Evolutionary conservation across 768 basidiomycete species (phyloP).

Genomic region (Amanita pallidorosea): DNA sequence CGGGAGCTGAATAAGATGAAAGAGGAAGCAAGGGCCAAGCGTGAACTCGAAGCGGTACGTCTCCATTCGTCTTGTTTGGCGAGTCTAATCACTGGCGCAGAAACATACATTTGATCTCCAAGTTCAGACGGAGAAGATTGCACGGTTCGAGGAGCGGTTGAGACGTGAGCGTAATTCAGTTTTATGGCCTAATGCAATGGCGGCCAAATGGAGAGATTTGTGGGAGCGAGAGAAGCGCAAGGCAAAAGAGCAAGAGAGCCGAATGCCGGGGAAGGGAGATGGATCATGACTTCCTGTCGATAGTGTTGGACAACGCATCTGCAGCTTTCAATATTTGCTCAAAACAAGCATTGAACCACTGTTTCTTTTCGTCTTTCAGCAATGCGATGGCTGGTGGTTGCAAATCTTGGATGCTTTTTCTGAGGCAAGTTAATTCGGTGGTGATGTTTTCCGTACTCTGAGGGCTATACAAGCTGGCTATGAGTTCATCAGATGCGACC

Average conservation of each 20-base stretch:
- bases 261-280: conserved; percentile 23
- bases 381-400: conserved; percentile 17
- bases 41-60: conserved; percentile 44
- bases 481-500: conserved; percentile 51
- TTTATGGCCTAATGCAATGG: conserved; percentile 51
- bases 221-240: conserved; percentile 31
- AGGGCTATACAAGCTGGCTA: conserved; percentile 54
- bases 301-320: conserved; percentile 8
- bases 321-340: conserved; percentile 43
- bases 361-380: conserved; percentile 21
- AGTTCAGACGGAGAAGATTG: conserved; percentile 49
- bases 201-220: conserved; percentile 44
- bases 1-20: conserved; percentile 61
- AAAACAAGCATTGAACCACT: conserved; percentile 59
- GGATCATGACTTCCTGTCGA: neutral
- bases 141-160: conserved; percentile 49
- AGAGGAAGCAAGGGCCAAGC: conserved; percentile 54
- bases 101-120: conserved; percentile 44
- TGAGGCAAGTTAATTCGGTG: conserved; percentile 26
- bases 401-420: conserved; percentile 25
- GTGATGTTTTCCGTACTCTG: conserved; percentile 37
- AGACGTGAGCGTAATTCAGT: conserved; percentile 39
- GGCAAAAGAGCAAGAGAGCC: conserved; percentile 20
- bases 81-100: conserved; percentile 17
- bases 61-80: neutral